Evolutionary conservation across 1,284 basidiomycete genomes (phyloP).

Genomic region (Tremellales sp.): DNA sequence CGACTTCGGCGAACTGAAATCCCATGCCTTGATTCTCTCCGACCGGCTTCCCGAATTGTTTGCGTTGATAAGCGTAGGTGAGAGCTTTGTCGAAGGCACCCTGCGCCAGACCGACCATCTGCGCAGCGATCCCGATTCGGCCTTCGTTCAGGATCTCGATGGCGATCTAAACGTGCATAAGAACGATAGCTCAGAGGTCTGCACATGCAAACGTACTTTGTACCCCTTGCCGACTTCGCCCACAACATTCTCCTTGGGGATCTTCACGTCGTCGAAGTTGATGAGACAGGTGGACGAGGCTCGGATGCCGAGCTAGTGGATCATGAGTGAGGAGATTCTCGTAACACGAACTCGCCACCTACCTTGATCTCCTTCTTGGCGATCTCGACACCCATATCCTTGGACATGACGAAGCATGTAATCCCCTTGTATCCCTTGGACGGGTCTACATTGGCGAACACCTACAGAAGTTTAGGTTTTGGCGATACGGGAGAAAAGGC

Average conservation of each 20-base stretch:
- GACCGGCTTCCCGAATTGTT: conserved; percentile 89
- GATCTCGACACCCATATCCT: conserved; percentile 94
- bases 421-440: conserved; percentile 98
- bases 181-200: background rate
- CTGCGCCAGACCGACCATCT: conserved; percentile 95
- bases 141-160: conserved; percentile 98
- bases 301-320: conserved; percentile 73
- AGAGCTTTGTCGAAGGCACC: conserved; percentile 93
- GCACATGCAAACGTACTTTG: conserved; percentile 57
- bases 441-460: conserved; percentile 94
- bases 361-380: conserved; percentile 98
- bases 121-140: conserved; percentile 94
- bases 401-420: conserved; percentile 93
- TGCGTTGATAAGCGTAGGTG: conserved; percentile 87
- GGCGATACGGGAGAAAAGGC: background rate
- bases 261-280: conserved; percentile 90
- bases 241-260: conserved; percentile 90
- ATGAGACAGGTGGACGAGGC: conserved; percentile 97
- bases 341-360: conserved; percentile 13
- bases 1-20: conserved; percentile 88
- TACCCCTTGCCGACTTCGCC: conserved; percentile 84
- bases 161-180: conserved; percentile 59
- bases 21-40: conserved; percentile 83
- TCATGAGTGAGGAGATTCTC: conserved; percentile 31
- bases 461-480: conserved; percentile 47